Percentiles rank a stretch among this genome's conserved stretches.
Conservation (phyloP, 805 yeast species). For the Starmerella roubikii region DNA sequence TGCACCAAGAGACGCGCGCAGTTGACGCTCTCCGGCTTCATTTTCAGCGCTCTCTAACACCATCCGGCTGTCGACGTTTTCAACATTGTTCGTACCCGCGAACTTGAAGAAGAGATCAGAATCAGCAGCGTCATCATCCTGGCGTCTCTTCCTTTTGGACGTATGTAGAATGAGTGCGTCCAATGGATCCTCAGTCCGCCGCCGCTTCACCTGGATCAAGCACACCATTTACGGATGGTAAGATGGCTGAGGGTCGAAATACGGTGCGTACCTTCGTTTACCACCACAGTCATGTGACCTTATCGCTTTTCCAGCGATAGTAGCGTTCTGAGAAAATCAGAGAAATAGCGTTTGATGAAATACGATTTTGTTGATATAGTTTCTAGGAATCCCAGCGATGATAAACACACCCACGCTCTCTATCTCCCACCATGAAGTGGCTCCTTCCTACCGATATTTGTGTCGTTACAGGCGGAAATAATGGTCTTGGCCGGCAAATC, state of each 20-base stretch:
- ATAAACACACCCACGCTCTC: no score
- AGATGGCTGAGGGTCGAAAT: no score
- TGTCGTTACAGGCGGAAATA: slow-evolving; percentile 70
- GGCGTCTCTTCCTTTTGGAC: slow-evolving; percentile 13
- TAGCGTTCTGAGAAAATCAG: background rate
- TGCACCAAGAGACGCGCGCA: background rate
- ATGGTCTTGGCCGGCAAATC: slow-evolving; percentile 65
- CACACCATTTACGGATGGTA: slow-evolving; percentile 12
- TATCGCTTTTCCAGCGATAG: no score
- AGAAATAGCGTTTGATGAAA: no score
- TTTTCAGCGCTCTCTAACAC: background rate
- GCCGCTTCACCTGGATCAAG: slow-evolving; percentile 65
- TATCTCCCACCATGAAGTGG: slow-evolving; percentile 12
- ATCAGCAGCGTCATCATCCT: slow-evolving; percentile 15
- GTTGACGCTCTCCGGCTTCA: background rate
- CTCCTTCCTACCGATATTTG: slow-evolving; percentile 37
- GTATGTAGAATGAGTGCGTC: slow-evolving; percentile 43
- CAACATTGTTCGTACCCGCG: slow-evolving; percentile 10
- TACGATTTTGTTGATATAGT: no score
- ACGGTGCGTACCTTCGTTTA: no score
- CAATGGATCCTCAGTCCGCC: slow-evolving; percentile 75
- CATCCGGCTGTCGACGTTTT: slow-evolving; percentile 5
- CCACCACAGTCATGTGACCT: no score
- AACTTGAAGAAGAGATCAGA: slow-evolving; percentile 15
- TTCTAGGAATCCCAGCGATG: no score